Evolutionary conservation across 1,284 basidiomycete species (phyloP), one percentile per base, ranked within the genome.

Genomic region (Heliocybe sulcata): DNA sequence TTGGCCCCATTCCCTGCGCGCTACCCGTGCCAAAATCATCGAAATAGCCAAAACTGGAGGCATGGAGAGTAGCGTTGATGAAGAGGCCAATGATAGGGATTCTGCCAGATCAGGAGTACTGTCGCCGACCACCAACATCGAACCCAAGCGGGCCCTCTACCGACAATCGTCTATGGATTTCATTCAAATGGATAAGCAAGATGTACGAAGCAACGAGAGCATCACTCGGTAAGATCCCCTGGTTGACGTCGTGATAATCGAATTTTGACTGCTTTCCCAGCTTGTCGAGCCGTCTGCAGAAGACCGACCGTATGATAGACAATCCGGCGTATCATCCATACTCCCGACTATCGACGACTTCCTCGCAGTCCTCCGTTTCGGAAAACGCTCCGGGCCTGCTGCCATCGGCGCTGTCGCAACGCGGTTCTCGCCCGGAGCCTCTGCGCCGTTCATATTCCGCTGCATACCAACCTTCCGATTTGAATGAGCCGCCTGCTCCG

Each of bases 81-180:
- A 63, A 12, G 77, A 77, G 62, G 68, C 71, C 55, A 68, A 69
- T 42, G 25, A 38, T 11, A 20, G 12, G 27, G 55, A 59, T 51
- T 57, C 66, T 55, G 68, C 71, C 29, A 31, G 12, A 42, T 61
- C 65, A 42, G 73, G 72, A 52, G 70, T 74, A 33, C 65, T 72
- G 14, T 72, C 73, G 58, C 64, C 67, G 52, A 74, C 73, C 4
- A 76, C 74, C 35, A 77, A 77, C 62, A 71, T 71, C 29, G 69
- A 59, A 59, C 64, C 66, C 35, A 77, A 75, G 57, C 78, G 83
- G 19, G 83, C 84, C 11, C 71, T 90, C 29, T 87, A 88, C 67
- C 76, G 86, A 57, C 87, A 89, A 71, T 89, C 86, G 35, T 89
- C 87, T 67, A 91, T 90, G 89, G 89, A 92, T 64, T 90, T 90